Base-by-base conservation (phyloP, 306 rosid genomes). In the Corylus avellana region DNA sequence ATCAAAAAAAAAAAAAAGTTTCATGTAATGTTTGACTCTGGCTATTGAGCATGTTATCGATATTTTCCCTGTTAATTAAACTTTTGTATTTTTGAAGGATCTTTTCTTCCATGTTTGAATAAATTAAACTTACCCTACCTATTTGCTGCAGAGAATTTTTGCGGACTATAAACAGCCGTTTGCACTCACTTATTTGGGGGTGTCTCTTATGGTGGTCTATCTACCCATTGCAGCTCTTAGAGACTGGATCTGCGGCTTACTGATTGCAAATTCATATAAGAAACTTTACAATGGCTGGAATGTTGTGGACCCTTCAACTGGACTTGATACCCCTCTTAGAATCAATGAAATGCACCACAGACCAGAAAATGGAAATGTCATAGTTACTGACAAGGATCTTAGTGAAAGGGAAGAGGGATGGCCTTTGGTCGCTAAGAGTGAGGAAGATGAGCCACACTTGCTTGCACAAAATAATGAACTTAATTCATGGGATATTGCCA, bases 121-220 rank as follows among this genome's bases (percentile, higher is more conserved):
- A 39, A 44, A 56, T 57, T 76, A 51, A 71, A 70, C 68, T 64
- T 77, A 46, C 37, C 58, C 59, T 59, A 22, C 70, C 55, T 79
- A 5, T 75, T 81, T 76, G 57, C 49, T 81, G 93, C 97, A 92
- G 92, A 90, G 89, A 70, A 92, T 90, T 80, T 92, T 92, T 73
- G 17, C 42, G 4, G 91, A 89, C 82, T 90, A 89, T 79, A 89
- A 82, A 73, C 93, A 88, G 50, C 97, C 95, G 7, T 92, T 92
- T 86, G 89, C 92, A 57, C 82, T 92, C 70, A 87, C 93, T 59
- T 92, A 87, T 80, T 76, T 92, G 62, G 92, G 95, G 51, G 85
- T 84, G 72, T 92, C 93, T 70, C 81, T 92, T 70, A 83, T 90
- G 95, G 83, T 58, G 73, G 53, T 92, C 53, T 84, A 87, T 81